phyloP scores from a whole-genome alignment of 148 eudicot species.

The Amaranthus palmeri region DNA sequence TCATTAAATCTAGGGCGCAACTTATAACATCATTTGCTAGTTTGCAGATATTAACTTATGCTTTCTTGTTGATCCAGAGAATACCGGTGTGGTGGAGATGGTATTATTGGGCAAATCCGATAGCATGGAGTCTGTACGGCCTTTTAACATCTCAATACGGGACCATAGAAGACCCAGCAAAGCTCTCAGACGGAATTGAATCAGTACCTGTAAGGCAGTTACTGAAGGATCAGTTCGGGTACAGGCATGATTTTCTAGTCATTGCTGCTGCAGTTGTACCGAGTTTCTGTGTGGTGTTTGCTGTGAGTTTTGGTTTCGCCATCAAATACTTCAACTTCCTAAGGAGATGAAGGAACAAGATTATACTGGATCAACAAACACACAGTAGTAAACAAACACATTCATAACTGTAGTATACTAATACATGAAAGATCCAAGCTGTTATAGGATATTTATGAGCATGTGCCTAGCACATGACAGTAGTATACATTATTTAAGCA shows the following conservation, averaged over 20 bases:
- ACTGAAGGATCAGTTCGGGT: constrained; percentile 65
- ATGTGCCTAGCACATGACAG: too few species aligned
- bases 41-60: not conserved
- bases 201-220: constrained; percentile 45
- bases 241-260: constrained; percentile 49
- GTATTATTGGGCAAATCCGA: constrained; percentile 92
- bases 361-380: too few species aligned
- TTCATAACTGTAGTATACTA: too few species aligned
- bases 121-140: constrained; percentile 88
- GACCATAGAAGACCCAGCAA: constrained; percentile 42
- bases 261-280: constrained; percentile 55
- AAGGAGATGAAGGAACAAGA: constrained; percentile 67
- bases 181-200: constrained; percentile 47
- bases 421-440: too few species aligned
- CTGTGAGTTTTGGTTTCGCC: constrained; percentile 62
- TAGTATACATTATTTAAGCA: too few species aligned
- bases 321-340: constrained; percentile 74
- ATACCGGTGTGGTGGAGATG: constrained; percentile 94
- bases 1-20: too few species aligned
- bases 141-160: constrained; percentile 85
- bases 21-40: not conserved
- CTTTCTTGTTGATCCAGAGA: constrained; percentile 38
- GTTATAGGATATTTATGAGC: too few species aligned
- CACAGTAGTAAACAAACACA: not conserved
- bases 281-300: constrained; percentile 62